A percentile compares a stretch with the other conserved stretches of the same genome.
phyloP scores from a whole-genome alignment of 2,329 filamentous ascomycete genomes.

The Claviceps sp. region DNA sequence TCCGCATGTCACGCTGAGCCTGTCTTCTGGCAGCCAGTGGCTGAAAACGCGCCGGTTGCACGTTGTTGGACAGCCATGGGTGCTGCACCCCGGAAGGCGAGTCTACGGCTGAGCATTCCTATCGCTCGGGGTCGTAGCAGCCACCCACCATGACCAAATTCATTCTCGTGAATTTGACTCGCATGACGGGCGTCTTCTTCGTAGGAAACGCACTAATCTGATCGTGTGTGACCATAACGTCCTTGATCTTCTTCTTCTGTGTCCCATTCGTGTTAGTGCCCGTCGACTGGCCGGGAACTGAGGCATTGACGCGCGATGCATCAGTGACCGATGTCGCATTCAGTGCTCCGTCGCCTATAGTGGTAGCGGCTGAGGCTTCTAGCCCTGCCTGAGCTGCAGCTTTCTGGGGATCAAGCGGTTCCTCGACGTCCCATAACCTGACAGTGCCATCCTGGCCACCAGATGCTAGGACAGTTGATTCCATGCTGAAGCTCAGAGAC shows the following conservation, averaged over 20 bases:
- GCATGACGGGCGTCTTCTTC: constrained; percentile 90
- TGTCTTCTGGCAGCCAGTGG: constrained; percentile 3
- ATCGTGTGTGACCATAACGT: constrained; percentile 79
- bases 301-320: constrained; percentile 10
- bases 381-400: constrained; percentile 32
- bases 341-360: constrained; percentile 30
- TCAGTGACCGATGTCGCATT: constrained; percentile 14
- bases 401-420: constrained; percentile 52
- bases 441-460: constrained; percentile 88
- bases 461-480: constrained; percentile 80
- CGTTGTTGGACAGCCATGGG: not conserved
- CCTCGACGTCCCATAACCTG: constrained; percentile 80
- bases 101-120: constrained; percentile 10
- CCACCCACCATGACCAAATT: constrained; percentile 84
- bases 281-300: constrained; percentile 14
- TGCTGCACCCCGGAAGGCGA: not conserved
- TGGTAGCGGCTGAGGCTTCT: constrained; percentile 27
- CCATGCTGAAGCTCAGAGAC: constrained; percentile 84
- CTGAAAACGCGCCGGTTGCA: constrained; percentile 4
- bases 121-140: constrained; percentile 44
- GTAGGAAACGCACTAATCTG: constrained; percentile 92
- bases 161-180: constrained; percentile 88
- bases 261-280: constrained; percentile 16
- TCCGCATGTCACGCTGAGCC: constrained; percentile 4
- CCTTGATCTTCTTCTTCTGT: constrained; percentile 70